Conservation (phyloP, 176 grass and related monocot genomes). For the Coix lacrymajobi region DNA sequence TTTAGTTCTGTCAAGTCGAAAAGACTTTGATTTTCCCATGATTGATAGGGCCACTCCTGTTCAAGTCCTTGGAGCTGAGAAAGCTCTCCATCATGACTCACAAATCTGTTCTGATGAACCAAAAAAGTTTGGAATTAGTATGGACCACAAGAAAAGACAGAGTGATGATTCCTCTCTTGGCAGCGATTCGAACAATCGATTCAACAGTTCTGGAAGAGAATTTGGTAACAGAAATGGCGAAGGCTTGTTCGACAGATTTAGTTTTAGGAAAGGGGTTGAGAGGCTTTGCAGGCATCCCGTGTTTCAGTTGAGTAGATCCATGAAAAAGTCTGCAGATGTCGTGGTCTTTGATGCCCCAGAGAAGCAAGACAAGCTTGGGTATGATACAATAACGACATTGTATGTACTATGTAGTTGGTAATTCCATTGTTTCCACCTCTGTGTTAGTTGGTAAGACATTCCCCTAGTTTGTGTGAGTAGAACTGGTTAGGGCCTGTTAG, state of each 20-base stretch:
- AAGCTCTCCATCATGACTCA: constrained; percentile 10
- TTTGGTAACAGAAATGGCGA: constrained; percentile 36
- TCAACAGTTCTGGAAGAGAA: constrained; percentile 43
- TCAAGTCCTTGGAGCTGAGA: constrained; percentile 29
- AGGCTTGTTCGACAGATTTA: constrained; percentile 59
- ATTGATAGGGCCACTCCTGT: constrained; percentile 45
- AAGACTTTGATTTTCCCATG: constrained; percentile 29
- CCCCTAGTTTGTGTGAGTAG: constrained; percentile 38
- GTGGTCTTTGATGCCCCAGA: constrained; percentile 48
- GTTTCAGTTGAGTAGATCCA: constrained; percentile 78
- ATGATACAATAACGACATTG: constrained; percentile 38
- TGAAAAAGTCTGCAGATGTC: constrained; percentile 65
- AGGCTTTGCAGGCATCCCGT: constrained; percentile 88
- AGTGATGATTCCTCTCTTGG: constrained; percentile 16
- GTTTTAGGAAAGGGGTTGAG: constrained; percentile 85
- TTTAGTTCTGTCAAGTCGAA: not conserved
- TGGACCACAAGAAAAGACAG: constrained; percentile 26
- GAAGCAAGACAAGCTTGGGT: constrained; percentile 81
- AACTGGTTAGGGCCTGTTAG: constrained; percentile 24
- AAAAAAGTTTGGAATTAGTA: constrained; percentile 26
- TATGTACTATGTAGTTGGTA: constrained; percentile 33
- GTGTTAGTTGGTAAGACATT: constrained; percentile 17
- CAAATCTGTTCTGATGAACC: constrained; percentile 6
- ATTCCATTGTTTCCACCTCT: constrained; percentile 13
- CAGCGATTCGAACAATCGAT: not conserved